Percentiles rank a stretch among this genome's conserved stretches.
Conservation (phyloP, 2,329 filamentous ascomycete species). For the Eutypella sp. region DNA sequence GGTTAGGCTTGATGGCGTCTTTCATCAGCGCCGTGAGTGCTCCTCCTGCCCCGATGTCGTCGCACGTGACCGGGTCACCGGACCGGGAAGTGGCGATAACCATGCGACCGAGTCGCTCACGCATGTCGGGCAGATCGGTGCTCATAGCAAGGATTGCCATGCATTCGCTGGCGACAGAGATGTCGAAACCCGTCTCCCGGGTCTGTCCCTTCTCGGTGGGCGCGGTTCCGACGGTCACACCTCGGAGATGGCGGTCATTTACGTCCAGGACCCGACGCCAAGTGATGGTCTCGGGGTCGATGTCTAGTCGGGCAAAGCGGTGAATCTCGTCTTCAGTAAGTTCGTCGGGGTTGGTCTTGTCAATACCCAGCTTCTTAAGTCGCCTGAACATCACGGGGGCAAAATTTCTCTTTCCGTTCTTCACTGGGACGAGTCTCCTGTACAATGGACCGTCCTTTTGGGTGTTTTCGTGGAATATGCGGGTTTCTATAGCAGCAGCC, state of each 20-base stretch:
- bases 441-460: constrained; percentile 88
- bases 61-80: constrained; percentile 90
- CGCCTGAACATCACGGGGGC: constrained; percentile 87
- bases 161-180: constrained; percentile 94
- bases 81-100: constrained; percentile 81
- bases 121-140: constrained; percentile 81
- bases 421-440: constrained; percentile 78
- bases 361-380: constrained; percentile 90
- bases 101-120: constrained; percentile 91
- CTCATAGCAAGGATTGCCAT: constrained; percentile 97
- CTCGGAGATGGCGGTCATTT: constrained; percentile 89
- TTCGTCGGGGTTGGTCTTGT: constrained; percentile 89
- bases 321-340: constrained; percentile 84
- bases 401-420: constrained; percentile 86
- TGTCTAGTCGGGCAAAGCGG: constrained; percentile 89
- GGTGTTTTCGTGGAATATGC: constrained; percentile 96
- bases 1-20: constrained; percentile 96
- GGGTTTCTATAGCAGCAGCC: constrained; percentile 92
- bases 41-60: constrained; percentile 89
- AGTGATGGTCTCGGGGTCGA: constrained; percentile 94
- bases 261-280: constrained; percentile 96
- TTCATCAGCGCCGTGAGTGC: constrained; percentile 93
- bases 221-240: constrained; percentile 82
- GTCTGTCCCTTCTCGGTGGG: constrained; percentile 85
- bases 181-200: constrained; percentile 91